Conservation (phyloP, 2,329 filamentous ascomycete genomes). For the Aspergillus udagawae region DNA sequence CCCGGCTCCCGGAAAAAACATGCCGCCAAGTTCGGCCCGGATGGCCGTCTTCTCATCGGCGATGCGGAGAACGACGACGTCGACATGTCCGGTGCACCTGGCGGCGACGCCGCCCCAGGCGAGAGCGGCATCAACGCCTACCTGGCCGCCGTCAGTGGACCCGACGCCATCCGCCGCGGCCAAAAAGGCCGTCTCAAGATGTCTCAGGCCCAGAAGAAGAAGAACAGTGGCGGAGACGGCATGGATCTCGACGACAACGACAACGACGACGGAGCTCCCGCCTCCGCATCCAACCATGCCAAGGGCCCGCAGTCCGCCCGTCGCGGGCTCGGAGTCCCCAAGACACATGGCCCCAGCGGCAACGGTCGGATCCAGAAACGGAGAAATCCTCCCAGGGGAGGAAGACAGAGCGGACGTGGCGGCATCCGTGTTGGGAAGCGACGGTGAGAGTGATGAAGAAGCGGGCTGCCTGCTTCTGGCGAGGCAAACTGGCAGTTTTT, state of each 20-base stretch:
- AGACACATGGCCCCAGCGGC: conserved; percentile 20
- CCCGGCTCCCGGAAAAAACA: conserved; percentile 37
- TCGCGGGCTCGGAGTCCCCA: conserved; percentile 26
- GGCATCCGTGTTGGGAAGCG: conserved; percentile 10
- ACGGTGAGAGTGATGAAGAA: background rate
- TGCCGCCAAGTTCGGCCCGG: conserved; percentile 40
- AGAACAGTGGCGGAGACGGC: conserved; percentile 36
- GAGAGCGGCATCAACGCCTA: conserved; percentile 54
- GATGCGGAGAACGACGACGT: conserved; percentile 33
- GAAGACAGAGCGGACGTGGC: conserved; percentile 14
- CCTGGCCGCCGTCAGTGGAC: conserved; percentile 57
- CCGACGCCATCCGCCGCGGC: conserved; percentile 55
- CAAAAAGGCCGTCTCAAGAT: conserved; percentile 60
- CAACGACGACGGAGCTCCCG: conserved; percentile 11
- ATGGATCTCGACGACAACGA: conserved; percentile 38
- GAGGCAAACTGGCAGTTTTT: background rate
- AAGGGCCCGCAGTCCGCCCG: conserved; percentile 11
- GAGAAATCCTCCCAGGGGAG: conserved; percentile 6
- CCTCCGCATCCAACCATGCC: conserved; percentile 2
- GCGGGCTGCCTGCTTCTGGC: background rate
- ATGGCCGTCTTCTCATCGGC: conserved; percentile 44
- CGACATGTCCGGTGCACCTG: conserved; percentile 47
- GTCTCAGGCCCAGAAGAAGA: conserved; percentile 41
- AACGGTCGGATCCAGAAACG: conserved; percentile 24
- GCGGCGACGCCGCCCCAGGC: conserved; percentile 19